A percentile compares a stretch with the other conserved stretches of the same genome.
phyloP scores from a whole-genome alignment of 768 basidiomycete species.

The Tremella yokohamensis region DNA sequence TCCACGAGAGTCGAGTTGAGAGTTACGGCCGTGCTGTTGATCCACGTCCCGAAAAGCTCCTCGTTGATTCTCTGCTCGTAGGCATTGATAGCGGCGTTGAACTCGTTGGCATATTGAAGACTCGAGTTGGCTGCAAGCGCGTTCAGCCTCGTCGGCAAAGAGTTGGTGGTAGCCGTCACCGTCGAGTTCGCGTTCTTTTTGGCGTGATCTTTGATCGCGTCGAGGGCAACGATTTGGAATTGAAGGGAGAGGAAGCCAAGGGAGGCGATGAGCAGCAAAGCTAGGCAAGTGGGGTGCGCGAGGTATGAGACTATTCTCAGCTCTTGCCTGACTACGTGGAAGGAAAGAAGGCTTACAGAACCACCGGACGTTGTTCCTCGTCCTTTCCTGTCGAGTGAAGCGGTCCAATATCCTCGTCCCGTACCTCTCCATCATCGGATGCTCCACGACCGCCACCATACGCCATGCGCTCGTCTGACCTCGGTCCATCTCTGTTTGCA shows the following conservation, averaged over 20 bases:
- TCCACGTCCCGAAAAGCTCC: slow-evolving; percentile 83
- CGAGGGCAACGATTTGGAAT: slow-evolving; percentile 75
- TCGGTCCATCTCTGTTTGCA: slow-evolving; percentile 36
- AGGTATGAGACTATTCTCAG: slow-evolving; percentile 64
- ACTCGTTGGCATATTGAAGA: slow-evolving; percentile 65
- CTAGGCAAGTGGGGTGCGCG: slow-evolving; percentile 83
- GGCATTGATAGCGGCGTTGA: slow-evolving; percentile 67
- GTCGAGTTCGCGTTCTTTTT: slow-evolving; percentile 62
- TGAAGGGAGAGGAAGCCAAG: slow-evolving; percentile 82
- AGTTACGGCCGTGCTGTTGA: slow-evolving; percentile 80
- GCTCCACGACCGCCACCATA: slow-evolving; percentile 47
- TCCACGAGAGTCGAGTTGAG: slow-evolving; percentile 79
- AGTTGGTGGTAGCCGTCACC: slow-evolving; percentile 56
- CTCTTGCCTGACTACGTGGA: background rate
- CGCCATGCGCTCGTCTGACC: slow-evolving; percentile 40
- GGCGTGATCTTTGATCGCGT: slow-evolving; percentile 69
- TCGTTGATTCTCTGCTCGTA: slow-evolving; percentile 77
- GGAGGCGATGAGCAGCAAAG: slow-evolving; percentile 87
- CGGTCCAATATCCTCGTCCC: slow-evolving; percentile 24
- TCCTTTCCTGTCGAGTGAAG: slow-evolving; percentile 23
- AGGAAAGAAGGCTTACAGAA: slow-evolving; percentile 55
- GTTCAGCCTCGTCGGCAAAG: slow-evolving; percentile 60
- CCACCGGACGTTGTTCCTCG: slow-evolving; percentile 74
- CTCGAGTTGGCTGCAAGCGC: slow-evolving; percentile 79
- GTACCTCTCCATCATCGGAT: slow-evolving; percentile 48